phyloP scores from a whole-genome alignment of 495 filamentous ascomycete species.

The Talaromyces ruber region DNA sequence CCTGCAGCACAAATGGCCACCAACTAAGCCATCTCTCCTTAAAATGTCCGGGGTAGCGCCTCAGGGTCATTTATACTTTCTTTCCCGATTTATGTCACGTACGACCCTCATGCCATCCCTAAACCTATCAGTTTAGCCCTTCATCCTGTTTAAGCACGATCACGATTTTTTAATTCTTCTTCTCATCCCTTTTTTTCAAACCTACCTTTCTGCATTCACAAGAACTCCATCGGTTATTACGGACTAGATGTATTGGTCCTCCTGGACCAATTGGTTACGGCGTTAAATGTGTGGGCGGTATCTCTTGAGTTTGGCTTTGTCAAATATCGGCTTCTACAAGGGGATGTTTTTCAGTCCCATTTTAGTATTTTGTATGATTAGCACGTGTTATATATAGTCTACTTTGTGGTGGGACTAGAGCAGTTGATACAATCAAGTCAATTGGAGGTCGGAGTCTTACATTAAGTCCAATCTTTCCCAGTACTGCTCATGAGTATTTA shows the following conservation, averaged over 20 bases:
- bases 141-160: not conserved
- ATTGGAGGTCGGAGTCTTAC: not conserved
- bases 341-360: not conserved
- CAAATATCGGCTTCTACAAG: not conserved
- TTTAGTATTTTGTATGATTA: not conserved
- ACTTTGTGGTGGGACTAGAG: not conserved
- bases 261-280: constrained; percentile 1
- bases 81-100: not conserved
- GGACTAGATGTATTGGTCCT: not conserved
- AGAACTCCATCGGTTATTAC: not conserved
- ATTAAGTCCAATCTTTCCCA: not conserved
- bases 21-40: constrained; percentile 15
- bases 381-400: not conserved
- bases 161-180: not conserved
- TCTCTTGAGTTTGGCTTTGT: not conserved
- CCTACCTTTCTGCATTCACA: not conserved
- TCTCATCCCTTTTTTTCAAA: not conserved
- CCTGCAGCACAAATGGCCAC: constrained; percentile 32
- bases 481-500: not conserved
- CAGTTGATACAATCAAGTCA: not conserved
- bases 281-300: not conserved
- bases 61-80: not conserved
- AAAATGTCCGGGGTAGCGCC: too few species aligned
- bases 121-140: not conserved
- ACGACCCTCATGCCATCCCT: not conserved